Conservation (phyloP, 352 stramenopile species). For the Globisporangium mamillatum region DNA sequence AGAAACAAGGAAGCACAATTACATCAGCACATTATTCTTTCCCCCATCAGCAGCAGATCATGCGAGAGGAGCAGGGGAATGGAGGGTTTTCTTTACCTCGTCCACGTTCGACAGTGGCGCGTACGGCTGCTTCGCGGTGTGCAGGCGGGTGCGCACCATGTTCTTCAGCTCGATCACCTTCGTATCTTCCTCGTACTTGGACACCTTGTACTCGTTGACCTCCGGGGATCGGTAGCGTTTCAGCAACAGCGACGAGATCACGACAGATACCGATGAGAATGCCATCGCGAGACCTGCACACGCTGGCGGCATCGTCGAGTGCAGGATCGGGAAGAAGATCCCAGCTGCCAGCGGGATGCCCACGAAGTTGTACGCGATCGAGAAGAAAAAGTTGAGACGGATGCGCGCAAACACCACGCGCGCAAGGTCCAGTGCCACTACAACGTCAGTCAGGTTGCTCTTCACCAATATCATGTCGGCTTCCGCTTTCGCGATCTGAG, state of each 20-base stretch:
- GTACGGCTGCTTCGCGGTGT: slow-evolving; percentile 60
- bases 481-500: slow-evolving; percentile 85
- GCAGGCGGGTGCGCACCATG: slow-evolving; percentile 54
- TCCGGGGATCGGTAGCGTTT: slow-evolving; percentile 67
- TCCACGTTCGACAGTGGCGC: slow-evolving; percentile 65
- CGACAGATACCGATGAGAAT: slow-evolving; percentile 86
- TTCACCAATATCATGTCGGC: slow-evolving; percentile 90
- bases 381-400: slow-evolving; percentile 87
- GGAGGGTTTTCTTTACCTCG: slow-evolving; percentile 27
- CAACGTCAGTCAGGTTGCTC: slow-evolving; percentile 77
- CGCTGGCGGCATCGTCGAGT: slow-evolving; percentile 81
- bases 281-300: slow-evolving; percentile 86
- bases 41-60: slow-evolving; percentile 5
- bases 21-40: slow-evolving; percentile 2
- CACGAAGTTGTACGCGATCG: slow-evolving; percentile 84
- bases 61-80: slow-evolving; percentile 9
- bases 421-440: slow-evolving; percentile 79
- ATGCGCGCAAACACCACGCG: slow-evolving; percentile 82
- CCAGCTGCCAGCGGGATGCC: slow-evolving; percentile 83
- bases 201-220: slow-evolving; percentile 35
- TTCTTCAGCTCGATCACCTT: slow-evolving; percentile 81
- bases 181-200: slow-evolving; percentile 58
- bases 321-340: slow-evolving; percentile 81
- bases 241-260: slow-evolving; percentile 82
- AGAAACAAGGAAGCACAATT: slow-evolving; percentile 2